These are phyloP conservation scores for Cenchrus americanus DNA, from an alignment of 176 grass and related monocot species.

Conservation along the genomic window DNA sequence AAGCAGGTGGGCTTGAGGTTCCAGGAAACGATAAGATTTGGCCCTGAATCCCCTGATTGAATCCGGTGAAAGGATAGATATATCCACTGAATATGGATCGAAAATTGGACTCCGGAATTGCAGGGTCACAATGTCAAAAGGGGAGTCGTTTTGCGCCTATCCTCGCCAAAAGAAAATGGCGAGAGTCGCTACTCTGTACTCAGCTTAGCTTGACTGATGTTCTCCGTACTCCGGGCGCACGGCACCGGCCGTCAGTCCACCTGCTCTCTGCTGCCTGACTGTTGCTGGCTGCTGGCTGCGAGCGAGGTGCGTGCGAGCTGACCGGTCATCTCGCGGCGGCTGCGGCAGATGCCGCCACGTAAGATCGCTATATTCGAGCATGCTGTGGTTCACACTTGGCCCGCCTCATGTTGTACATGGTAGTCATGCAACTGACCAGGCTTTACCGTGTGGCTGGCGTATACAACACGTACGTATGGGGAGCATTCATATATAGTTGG, in stretches of 20 bases:
- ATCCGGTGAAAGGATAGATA: not conserved
- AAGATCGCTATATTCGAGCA: slow-evolving; percentile 42
- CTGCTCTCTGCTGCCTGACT: not conserved
- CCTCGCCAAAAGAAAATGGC: not conserved
- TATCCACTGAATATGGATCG: not conserved
- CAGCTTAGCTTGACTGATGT: slow-evolving; percentile 9
- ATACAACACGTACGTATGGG: not conserved
- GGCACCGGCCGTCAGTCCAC: not conserved
- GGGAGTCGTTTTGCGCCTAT: not conserved
- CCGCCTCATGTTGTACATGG: not conserved
- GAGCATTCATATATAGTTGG: too few species aligned
- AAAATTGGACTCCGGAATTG: not conserved
- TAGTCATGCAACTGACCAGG: not conserved
- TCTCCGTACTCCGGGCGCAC: not conserved
- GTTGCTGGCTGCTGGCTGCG: not conserved
- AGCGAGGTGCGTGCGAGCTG: not conserved
- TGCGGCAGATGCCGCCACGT: not conserved
- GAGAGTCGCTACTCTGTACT: not conserved
- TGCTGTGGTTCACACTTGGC: slow-evolving; percentile 28
- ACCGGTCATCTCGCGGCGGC: not conserved
- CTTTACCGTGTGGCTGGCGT: not conserved
- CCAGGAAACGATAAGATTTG: slow-evolving; percentile 19
- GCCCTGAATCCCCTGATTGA: not conserved
- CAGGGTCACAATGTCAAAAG: not conserved
- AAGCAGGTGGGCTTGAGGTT: slow-evolving; percentile 2